Base-by-base conservation (phyloP, 805 yeast species). In the Candida saitoana region DNA sequence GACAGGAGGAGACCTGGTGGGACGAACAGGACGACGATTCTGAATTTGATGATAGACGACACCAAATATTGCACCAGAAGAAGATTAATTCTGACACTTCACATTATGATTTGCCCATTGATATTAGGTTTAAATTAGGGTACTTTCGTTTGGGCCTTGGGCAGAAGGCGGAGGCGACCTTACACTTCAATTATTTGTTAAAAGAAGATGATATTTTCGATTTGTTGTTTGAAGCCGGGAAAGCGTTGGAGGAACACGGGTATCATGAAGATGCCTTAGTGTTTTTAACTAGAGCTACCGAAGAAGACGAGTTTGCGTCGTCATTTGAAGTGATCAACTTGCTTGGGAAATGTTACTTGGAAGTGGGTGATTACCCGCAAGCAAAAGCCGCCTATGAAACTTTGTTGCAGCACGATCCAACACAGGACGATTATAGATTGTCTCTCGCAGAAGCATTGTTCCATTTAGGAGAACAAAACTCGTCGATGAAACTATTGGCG, bases 71-170 rank as follows among this genome's bases (percentile, higher is more conserved):
- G 4, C 48, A 48, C 5, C 41, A 39, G 1, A 16, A 45, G 27
- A 38, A 39, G 38, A 41, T 48, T 29, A 49, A 44, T 5, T 38
- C 42, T 5, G 55, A 58, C 11, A 45, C 44, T 45, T 44, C 44
- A 24, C 46, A 43, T 12, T 78, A 62, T 49, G 60, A 72, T 6
- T 62, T 93, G 16, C 98, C 98, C 1, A 80, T 90, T 36, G 98
- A 91, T 65, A 86, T 93, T 18, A 65, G 98, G 41, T 82, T 80
- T 22, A 87, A 93, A 59, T 58, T 93, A 18, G 95, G 96, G 0
- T 60, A 80, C 8, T 71, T 87, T 38, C 73, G 99, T 44, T 63
- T 93, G 24, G 79, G 80, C 42, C 63, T 79, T 29, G 81, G 79
- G 40, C 72, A 82, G 34, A 67, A 72, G 19, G 75, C 74, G 1